Evolutionary conservation across 2,329 filamentous ascomycete genomes (phyloP), one percentile per base, ranked within the genome.

Genomic region (Botrytis fragariae): DNA sequence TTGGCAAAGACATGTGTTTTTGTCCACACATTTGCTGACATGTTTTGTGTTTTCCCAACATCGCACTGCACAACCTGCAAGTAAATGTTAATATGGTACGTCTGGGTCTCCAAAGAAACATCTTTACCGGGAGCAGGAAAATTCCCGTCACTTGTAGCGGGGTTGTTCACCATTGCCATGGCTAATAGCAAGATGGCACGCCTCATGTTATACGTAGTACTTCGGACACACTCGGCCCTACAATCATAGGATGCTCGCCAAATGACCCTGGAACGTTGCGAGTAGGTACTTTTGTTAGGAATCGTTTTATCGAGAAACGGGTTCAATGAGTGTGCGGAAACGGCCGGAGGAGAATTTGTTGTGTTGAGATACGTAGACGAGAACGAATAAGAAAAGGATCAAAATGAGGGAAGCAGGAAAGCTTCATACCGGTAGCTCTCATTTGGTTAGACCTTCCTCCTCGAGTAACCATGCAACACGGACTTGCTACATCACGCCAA

Each of bases 21-120:
- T 78, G 35, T 76, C 73, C 22, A 68, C 60, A 72, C 81, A 83
- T 75, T 78, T 77, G 74, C 77, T 82, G 67, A 82, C 76, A 74
- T 79, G 80, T 75, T 79, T 81, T 10, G 81, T 81, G 71, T 82
- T 82, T 68, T 82, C 81, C 81, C 81, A 82, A 74, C 81, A 82
- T 44, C 74, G 77, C 8, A 75, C 61, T 35, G 79, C 78, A 75
- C 80, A 82, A 37, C 60, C 80, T 82, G 71, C 32, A 69, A 5
- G 59, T 29, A 39, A 12, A 16, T 48, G 62, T 74, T 57, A 75
- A 68, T 48, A 32, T n/a, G 48, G 35, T 42, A 45, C 22, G 20
- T 32, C 42, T 20, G 60, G 39, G 20, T 29, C 25, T 37, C 25
- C 54, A 12, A 45, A 42, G n/a, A n/a, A 39, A 57, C 10, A 37